Evolutionary conservation across 2,329 filamentous ascomycete species (phyloP), one percentile per base, ranked within the genome.

Genomic region (Ophiognomonia clavigignenti-juglandacearum): DNA sequence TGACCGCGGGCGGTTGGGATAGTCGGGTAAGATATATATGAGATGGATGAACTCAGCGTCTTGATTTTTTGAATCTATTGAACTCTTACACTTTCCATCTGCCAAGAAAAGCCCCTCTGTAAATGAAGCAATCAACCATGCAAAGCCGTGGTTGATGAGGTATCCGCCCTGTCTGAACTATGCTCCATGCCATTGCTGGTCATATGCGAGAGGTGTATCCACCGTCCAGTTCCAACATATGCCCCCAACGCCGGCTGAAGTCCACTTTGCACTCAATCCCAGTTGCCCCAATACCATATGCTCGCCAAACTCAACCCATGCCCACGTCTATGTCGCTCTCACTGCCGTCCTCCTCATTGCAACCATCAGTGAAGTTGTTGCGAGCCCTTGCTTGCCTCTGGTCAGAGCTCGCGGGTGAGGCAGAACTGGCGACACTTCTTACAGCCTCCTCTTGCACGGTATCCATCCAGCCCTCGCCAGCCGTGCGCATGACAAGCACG

Each of bases 401-500:
- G 14, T n/a, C 35, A 3, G 43, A 32, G 27, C 19, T 36, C 13
- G 27, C 34, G 9, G 34, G 16, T 20, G 34, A 36, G 16, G 16
- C 18, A 20, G 36, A 34, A 8, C 24, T 18, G 40, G 43, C 13
- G 18, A 48, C 35, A 7, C 26, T 36, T 31, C 29, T 31, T n/a
- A 23, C 39, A 14, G 32, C 36, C 5, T 39, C 43, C 32, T 50
- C 54, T 2, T n/a, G 32, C 4, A 43, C 43, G 0, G 53, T 49
- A n/a, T 50, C 52, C 3, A 35, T 43, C 62, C 64, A 68, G 0
- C 53, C 59, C 5, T 51, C 43, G 2, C 61, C 63, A 0, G 72
- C 78, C 1, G 85, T 88, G 23, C 62, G 67, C 58, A 83, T 68
- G 2, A 88, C 77, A 20, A 74, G 62, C 3, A 66, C 60, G 8